Evolutionary conservation across 129 eudicot species (phyloP).

Genomic region (Saussurea involucrata): DNA sequence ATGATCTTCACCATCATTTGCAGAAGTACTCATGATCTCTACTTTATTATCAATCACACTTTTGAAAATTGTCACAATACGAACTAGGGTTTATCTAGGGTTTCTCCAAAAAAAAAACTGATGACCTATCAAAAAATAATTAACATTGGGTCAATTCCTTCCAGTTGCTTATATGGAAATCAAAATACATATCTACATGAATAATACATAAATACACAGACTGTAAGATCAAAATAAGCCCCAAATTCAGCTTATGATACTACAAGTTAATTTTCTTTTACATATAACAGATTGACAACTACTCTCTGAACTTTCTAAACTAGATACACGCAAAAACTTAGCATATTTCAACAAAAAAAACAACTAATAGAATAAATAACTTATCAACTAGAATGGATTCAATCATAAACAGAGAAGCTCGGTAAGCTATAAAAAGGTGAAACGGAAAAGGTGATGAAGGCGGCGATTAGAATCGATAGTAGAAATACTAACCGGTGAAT

Average conservation of each 20-base stretch:
- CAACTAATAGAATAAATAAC: background rate
- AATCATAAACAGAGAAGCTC: background rate
- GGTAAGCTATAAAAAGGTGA: background rate
- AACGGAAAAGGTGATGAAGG: background rate
- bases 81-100: background rate
- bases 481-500: background rate
- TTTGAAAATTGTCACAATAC: background rate
- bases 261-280: background rate
- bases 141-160: background rate
- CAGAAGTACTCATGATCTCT: slow-evolving; percentile 33
- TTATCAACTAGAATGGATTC: background rate
- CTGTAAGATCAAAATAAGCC: background rate
- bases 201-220: background rate
- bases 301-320: background rate
- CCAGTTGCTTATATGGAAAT: background rate
- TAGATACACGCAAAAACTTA: background rate
- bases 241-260: background rate
- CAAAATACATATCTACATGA: background rate
- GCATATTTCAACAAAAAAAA: background rate
- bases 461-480: background rate
- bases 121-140: slow-evolving; percentile 6
- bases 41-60: background rate
- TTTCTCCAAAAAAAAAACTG: background rate
- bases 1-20: slow-evolving; percentile 46
- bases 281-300: background rate